Conservation (phyloP, 768 basidiomycete genomes). For the Fibroporia radiculosa region DNA sequence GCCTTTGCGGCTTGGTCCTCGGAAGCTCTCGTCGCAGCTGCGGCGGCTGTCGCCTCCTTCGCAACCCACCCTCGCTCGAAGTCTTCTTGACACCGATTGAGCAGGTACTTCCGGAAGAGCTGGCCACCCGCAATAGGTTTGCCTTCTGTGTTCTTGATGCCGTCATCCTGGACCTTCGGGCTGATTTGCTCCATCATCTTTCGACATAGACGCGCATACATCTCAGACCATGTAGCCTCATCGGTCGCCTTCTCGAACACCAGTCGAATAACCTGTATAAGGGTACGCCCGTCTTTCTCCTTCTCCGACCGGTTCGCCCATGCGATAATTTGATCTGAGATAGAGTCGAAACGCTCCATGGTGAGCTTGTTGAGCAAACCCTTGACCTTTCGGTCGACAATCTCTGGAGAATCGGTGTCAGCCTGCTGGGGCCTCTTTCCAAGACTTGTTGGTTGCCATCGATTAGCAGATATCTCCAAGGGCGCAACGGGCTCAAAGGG, state of each 20-base stretch:
- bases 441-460: conserved; percentile 55
- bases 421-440: conserved; percentile 34
- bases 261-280: conserved; percentile 92
- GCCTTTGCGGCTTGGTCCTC: conserved; percentile 77
- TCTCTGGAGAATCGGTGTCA: conserved; percentile 68
- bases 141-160: conserved; percentile 72
- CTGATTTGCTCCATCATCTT: conserved; percentile 95
- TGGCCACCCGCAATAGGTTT: conserved; percentile 86
- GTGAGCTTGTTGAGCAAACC: conserved; percentile 90
- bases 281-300: conserved; percentile 88
- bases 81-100: conserved; percentile 94
- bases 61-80: conserved; percentile 93
- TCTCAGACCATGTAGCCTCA: conserved; percentile 91
- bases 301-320: conserved; percentile 94
- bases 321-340: conserved; percentile 88
- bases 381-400: conserved; percentile 92
- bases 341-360: conserved; percentile 93
- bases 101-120: conserved; percentile 92
- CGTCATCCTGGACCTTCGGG: conserved; percentile 79
- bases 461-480: conserved; percentile 70
- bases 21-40: conserved; percentile 81
- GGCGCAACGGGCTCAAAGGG: conserved; percentile 63
- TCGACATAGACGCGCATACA: conserved; percentile 91
- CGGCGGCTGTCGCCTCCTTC: conserved; percentile 81
- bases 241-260: conserved; percentile 98